A percentile compares a stretch with the other conserved stretches of the same genome.
phyloP scores from a whole-genome alignment of 1,139 yeast genomes.

The Candida tropicalis region DNA sequence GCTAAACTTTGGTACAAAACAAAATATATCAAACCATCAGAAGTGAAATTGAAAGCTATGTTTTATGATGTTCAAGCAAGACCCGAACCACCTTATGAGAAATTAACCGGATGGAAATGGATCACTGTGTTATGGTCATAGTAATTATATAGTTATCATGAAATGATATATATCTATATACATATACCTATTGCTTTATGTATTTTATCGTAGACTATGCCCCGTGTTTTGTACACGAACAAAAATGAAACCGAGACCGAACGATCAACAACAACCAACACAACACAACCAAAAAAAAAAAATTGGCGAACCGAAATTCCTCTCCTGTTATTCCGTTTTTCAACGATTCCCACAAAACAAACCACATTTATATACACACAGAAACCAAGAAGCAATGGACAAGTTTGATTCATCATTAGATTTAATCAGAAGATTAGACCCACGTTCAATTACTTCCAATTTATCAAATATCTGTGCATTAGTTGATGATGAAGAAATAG shows the following conservation, averaged over 20 bases:
- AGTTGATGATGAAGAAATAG: slow-evolving; percentile 55
- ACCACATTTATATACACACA: not conserved
- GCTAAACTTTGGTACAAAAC: slow-evolving; percentile 34
- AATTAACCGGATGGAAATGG: slow-evolving; percentile 28
- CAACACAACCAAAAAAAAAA: not conserved
- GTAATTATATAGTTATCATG: too few relatives aligned
- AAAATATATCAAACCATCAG: slow-evolving; percentile 27
- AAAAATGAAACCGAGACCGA: too few relatives aligned
- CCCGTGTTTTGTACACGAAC: too few relatives aligned
- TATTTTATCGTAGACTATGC: too few relatives aligned
- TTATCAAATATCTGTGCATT: slow-evolving; percentile 70
- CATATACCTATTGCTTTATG: too few relatives aligned
- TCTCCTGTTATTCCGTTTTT: not conserved
- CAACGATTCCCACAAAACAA: not conserved
- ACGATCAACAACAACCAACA: too few relatives aligned
- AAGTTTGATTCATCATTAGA: slow-evolving; percentile 87
- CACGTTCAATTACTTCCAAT: slow-evolving; percentile 65
- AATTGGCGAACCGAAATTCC: not conserved
- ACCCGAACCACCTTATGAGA: slow-evolving; percentile 38
- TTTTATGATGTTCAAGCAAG: slow-evolving; percentile 37
- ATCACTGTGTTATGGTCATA: slow-evolving; percentile 29
- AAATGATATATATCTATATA: too few relatives aligned
- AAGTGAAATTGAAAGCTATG: slow-evolving; percentile 34
- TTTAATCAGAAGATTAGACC: slow-evolving; percentile 82
- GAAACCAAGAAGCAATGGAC: too few relatives aligned